These are phyloP conservation scores for Gymnopus androsaceus DNA, from an alignment of 1,284 basidiomycete species.

Conservation along the genomic window DNA sequence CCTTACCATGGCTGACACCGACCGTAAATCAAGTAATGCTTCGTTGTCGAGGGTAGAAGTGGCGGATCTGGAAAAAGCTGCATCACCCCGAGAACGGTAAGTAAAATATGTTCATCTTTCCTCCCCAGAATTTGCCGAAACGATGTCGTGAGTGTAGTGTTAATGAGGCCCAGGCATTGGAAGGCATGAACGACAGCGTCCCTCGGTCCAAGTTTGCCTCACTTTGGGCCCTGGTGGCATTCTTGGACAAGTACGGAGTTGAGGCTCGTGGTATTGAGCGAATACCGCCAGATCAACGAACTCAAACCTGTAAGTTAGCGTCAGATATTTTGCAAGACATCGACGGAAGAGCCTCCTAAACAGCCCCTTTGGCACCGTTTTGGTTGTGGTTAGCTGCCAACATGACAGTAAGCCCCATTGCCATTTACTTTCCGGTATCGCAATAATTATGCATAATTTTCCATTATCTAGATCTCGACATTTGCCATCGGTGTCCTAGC, in stretches of 20 bases:
- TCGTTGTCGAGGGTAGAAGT: neutral
- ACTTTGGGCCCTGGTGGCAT: neutral
- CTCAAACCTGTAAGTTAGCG: slow-evolving; percentile 2
- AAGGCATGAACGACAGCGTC: slow-evolving; percentile 4
- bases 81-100: neutral
- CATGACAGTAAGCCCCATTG: slow-evolving; percentile 1
- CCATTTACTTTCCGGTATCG: neutral
- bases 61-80: slow-evolving; percentile 3
- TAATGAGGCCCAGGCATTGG: slow-evolving; percentile 4
- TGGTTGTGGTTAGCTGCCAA: slow-evolving; percentile 11
- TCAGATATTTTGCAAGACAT: too few species aligned
- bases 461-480: neutral
- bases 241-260: slow-evolving; percentile 8
- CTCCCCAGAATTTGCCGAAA: neutral
- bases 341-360: too few species aligned
- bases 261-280: slow-evolving; percentile 10
- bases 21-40: neutral
- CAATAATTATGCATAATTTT: too few species aligned
- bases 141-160: neutral
- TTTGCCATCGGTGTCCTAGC: slow-evolving; percentile 4
- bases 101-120: neutral
- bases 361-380: slow-evolving; percentile 10
- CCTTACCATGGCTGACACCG: neutral
- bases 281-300: slow-evolving; percentile 1
- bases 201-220: slow-evolving; percentile 2